Evolutionary conservation across 2,329 filamentous ascomycete genomes (phyloP), one percentile per base, ranked within the genome.

Genomic region (Paraconiothyrium sp.): DNA sequence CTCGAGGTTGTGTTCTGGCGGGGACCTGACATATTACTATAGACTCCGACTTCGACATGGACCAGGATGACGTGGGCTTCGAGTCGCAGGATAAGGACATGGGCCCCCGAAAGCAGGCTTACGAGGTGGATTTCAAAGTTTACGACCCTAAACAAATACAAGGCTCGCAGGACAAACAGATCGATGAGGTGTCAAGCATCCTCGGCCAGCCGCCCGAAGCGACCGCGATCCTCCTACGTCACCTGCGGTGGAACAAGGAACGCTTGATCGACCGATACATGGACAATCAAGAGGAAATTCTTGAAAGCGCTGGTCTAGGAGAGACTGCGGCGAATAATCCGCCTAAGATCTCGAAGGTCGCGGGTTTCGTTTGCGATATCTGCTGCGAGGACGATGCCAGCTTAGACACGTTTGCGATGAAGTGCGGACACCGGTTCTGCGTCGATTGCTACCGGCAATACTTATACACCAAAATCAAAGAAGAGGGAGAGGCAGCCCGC

Each of bases 161-260:
- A 75, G 84, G 82, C 37, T 92, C 97, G 74, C 95, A 99, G 78
- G 88, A 94, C 71, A 88, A 89, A 58, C 91, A 97, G 80, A 88
- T 99, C 70, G 86, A 90, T 69, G 94, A 98, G 76, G 93, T 98
- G 62, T 93, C 95, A 66, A 91, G 90, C 83, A 94, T 99, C 66
- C 85, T 99, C 39, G 92, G 94, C 62, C 89, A 97, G 75, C 89
- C 92, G 16, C 91, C 92, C 71, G 95, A 98, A 79, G 92, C 95
- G 65, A 90, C 92, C 0, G 94, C 94, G 27, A 97, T 99, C 57
- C 84, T 99, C 44, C 84, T 99, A 62, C 90, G 95, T 50, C 88
- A 95, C 79, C 92, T 92, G 70, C 88, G 93, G 74, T 99, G 95
- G 95, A 98, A 98, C 79, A 95, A 97, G 78, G 95, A 99, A 77